These are phyloP conservation scores for Trametes villosa DNA, from an alignment of 768 basidiomycete species.

Conservation along the genomic window DNA sequence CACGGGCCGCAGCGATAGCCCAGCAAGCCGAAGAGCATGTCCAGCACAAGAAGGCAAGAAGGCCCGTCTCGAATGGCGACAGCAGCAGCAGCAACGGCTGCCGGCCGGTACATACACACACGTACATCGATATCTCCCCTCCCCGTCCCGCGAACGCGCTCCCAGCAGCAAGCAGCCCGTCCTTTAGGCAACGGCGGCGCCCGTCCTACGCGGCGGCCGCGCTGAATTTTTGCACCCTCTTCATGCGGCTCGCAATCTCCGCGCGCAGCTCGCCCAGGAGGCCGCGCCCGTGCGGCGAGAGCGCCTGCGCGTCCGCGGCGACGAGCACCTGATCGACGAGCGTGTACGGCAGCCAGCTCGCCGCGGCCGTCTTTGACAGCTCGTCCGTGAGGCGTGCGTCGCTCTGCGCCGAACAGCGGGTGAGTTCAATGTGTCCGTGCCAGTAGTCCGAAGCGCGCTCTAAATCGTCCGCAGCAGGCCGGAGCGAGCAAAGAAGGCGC, in stretches of 20 bases:
- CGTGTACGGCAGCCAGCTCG: constrained; percentile 83
- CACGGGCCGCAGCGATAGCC: neutral
- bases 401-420: constrained; percentile 42
- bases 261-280: constrained; percentile 56
- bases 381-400: constrained; percentile 56
- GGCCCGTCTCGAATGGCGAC: too few relatives aligned
- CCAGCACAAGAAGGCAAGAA: too few relatives aligned
- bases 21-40: too few relatives aligned
- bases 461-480: constrained; percentile 15
- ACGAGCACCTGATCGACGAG: constrained; percentile 82
- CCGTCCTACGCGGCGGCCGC: constrained; percentile 32
- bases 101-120: too few relatives aligned
- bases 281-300: constrained; percentile 46
- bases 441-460: constrained; percentile 1
- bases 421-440: neutral
- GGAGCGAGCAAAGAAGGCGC: neutral
- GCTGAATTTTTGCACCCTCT: constrained; percentile 70
- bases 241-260: constrained; percentile 65
- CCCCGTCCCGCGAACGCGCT: too few relatives aligned
- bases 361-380: constrained; percentile 55
- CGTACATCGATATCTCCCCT: too few relatives aligned
- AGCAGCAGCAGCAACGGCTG: too few relatives aligned
- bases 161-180: too few relatives aligned
- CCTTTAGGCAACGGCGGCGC: neutral
- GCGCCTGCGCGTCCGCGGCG: constrained; percentile 57